Evolutionary conservation across 2,329 filamentous ascomycete species (phyloP), one percentile per base, ranked within the genome.

Genomic region (Calonectria hongkongensis): DNA sequence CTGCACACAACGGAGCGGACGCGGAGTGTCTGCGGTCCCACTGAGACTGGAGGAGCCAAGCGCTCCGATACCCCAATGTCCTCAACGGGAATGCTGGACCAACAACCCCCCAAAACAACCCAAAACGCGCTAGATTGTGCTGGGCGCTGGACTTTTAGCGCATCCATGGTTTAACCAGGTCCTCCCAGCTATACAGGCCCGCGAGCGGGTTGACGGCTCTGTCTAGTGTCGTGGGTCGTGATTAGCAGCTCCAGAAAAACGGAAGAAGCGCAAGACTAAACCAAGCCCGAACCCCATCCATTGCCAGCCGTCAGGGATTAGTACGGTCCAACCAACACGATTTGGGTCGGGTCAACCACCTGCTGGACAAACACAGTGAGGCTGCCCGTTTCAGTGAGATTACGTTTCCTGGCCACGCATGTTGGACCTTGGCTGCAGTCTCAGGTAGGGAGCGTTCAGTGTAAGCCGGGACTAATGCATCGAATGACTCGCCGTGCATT

Each of bases 401-500:
- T 70, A 28, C 60, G 39, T 41, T 25, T 50, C 12, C 51, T 33
- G 25, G 45, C 45, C 54, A 71, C 21, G 54, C 54, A 71, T 21
- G 54, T 56, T 71, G 33, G 12, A 25, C 36, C 36, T 36, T 25
- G 43, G 45, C 58, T 47, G n/a, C 66, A n/a, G 69, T 67, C 64
- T 67, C 64, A 67, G 56, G 56, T 58, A 45, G 30, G 54, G n/a
- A 58, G 33, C 28, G 28, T 60, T 60, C 58, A 63, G 25, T 63
- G 47, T n/a, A 54, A 60, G 30, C 54, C 41, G 36, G 33, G 64
- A 71, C 64, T 67, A 71, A 67, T 63, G 64, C 56, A 56, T 56
- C 56, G 56, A 51, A 54, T 71, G 64, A 67, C 64, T 71, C 69
- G 69, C 1, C 21, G 30, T 39, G 41, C 54, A 47, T 56, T 25